These are phyloP conservation scores for Backusella australiensis DNA, from an alignment of 192 early-diverging fungal species.

Conservation along the genomic window DNA sequence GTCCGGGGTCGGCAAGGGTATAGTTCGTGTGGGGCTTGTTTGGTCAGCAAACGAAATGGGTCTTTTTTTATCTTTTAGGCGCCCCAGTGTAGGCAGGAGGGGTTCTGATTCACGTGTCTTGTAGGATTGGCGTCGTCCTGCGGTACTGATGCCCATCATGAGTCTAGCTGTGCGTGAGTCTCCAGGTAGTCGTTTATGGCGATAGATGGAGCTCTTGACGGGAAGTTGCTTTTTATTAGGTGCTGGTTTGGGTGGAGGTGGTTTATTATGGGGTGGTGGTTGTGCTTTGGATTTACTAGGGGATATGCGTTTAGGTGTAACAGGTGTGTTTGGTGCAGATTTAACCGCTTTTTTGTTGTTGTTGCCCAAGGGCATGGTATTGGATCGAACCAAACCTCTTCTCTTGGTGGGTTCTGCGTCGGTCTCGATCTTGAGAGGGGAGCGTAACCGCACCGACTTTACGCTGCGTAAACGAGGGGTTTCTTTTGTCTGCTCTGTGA, in stretches of 20 bases:
- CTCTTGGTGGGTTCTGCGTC: background rate
- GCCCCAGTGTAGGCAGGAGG: background rate
- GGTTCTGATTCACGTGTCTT: background rate
- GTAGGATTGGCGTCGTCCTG: background rate
- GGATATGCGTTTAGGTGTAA: background rate
- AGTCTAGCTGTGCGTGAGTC: conserved; percentile 24
- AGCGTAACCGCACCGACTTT: conserved; percentile 5
- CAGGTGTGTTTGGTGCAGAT: background rate
- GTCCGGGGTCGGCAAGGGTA: conserved; percentile 1
- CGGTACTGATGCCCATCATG: conserved; percentile 27
- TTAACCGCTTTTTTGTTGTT: background rate
- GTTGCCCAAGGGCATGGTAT: conserved; percentile 5
- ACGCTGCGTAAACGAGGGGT: background rate
- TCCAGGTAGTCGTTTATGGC: conserved; percentile 19
- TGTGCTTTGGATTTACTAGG: background rate
- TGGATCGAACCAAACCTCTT: conserved; percentile 1
- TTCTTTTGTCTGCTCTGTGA: background rate
- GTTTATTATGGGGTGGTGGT: background rate
- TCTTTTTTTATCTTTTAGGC: conserved; percentile 6
- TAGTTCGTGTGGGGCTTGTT: background rate
- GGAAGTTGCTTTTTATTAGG: conserved; percentile 5
- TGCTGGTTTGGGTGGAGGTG: background rate
- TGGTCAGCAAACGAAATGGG: conserved; percentile 14
- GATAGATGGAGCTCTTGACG: conserved; percentile 8
- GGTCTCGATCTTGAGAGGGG: background rate